Evolutionary conservation across 1,284 basidiomycete species (phyloP), one percentile per base, ranked within the genome.

Genomic region (Cutaneotrichosporon dermatis): DNA sequence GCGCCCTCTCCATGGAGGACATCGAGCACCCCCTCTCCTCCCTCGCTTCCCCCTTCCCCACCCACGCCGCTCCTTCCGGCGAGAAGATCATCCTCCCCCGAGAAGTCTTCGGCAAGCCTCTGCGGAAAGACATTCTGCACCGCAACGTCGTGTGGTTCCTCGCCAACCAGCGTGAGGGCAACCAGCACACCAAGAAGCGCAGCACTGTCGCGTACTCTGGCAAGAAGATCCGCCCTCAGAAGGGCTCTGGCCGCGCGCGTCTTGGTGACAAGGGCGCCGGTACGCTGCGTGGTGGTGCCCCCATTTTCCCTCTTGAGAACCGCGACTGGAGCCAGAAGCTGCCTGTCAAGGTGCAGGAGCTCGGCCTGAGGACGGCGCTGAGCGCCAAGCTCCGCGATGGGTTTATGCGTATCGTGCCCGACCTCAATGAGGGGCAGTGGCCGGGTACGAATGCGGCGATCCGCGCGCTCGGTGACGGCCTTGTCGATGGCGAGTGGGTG

Each of bases 51-150:
- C 8, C 63, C 9, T 69, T 68, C 25, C 76, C 77, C 0, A 73
- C 75, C 3, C 60, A n/a, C 9, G 48, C 59, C 36, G 43, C 16
- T 1, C n/a, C n/a, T n/a, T n/a, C n/a, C n/a, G 71, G 65, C 67
- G 40, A 51, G 67, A 12, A 64, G 16, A 63, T 78, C 44, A 61
- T 70, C 6, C 73, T 79, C 7, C 74, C 77, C 13, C 60, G 70
- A 7, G 69, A 71, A 10, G 67, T 99, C 34, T 99, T 99, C 77
- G 82, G 84, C 66, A 86, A 90, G 64, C 89, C 89, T 36, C 85
- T 95, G 46, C 88, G 95, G 54, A 84, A 86, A 16, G 93, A 98
- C 74, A 90, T 99, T 62, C 85, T 99, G 9, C 95, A 99, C 77
- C 84, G 92, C 57, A 95, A 93, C 70, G 88, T 93, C 43, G 86